Evolutionary conservation across 192 early-diverging fungal species (phyloP).

Genomic region (Glomus cerebriforme): DNA sequence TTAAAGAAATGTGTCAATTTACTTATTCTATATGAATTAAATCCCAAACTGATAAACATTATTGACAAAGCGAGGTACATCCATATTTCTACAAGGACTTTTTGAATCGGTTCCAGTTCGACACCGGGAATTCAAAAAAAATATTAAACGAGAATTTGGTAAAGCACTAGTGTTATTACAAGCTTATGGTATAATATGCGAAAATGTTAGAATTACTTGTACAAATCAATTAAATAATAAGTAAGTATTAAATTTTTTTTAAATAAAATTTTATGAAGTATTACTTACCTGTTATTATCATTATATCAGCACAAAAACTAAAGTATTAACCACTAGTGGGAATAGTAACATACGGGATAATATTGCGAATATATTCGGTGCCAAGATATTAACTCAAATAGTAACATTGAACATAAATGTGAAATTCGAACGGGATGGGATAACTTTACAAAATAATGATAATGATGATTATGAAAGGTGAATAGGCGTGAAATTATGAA

Average conservation of each 20-base stretch:
- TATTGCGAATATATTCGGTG: conserved; percentile 77
- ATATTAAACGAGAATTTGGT: conserved; percentile 77
- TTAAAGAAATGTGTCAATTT: too few species aligned
- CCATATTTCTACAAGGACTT: conserved; percentile 69
- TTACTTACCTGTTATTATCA: neutral
- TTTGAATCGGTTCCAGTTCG: conserved; percentile 91
- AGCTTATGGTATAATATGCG: conserved; percentile 78
- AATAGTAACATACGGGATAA: conserved; percentile 64
- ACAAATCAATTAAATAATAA: conserved; percentile 64
- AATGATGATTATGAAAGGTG: neutral
- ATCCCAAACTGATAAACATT: too few species aligned
- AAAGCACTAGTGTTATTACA: conserved; percentile 79
- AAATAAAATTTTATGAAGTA: neutral
- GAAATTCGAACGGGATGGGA: conserved; percentile 28
- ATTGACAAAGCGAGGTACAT: conserved; percentile 65
- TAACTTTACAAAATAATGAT: neutral
- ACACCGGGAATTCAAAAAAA: conserved; percentile 79
- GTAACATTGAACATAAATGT: conserved; percentile 53
- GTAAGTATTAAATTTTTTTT: conserved; percentile 31
- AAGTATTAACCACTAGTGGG: conserved; percentile 60
- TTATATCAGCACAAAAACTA: conserved; percentile 47
- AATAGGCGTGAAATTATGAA: conserved; percentile 2
- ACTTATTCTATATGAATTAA: too few species aligned
- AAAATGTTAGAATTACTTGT: conserved; percentile 65
- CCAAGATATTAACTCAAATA: conserved; percentile 50